These are phyloP conservation scores for Coffea eugenioides DNA, from an alignment of 257 asterid genomes.

Conservation along the genomic window DNA sequence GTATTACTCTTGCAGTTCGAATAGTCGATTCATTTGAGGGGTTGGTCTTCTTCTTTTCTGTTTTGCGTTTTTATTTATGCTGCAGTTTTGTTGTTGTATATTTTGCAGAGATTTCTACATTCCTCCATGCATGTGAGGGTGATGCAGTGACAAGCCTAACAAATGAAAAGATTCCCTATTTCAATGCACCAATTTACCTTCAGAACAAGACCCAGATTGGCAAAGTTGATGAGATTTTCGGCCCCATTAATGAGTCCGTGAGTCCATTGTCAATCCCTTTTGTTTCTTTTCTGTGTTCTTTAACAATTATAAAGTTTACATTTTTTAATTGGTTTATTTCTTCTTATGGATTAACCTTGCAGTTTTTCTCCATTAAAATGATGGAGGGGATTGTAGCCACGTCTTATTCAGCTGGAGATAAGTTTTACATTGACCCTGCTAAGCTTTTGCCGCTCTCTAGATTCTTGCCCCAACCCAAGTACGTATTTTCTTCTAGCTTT, in stretches of 20 bases:
- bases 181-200: constrained; percentile 93
- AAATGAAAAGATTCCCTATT: constrained; percentile 84
- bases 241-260: constrained; percentile 96
- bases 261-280: constrained; percentile 23
- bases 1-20: background rate
- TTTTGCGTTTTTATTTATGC: background rate
- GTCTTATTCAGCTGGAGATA: constrained; percentile 74
- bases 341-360: constrained; percentile 12
- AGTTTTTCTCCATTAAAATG: constrained; percentile 84
- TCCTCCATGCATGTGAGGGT: constrained; percentile 87
- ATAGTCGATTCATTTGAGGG: background rate
- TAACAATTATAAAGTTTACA: background rate
- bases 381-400: constrained; percentile 90
- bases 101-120: constrained; percentile 72
- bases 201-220: constrained; percentile 94
- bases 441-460: constrained; percentile 83
- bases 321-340: background rate
- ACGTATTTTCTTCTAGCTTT: constrained; percentile 22
- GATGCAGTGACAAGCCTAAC: constrained; percentile 91
- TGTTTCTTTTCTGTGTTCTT: background rate
- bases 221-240: constrained; percentile 95
- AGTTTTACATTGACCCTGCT: constrained; percentile 91
- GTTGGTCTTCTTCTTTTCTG: background rate
- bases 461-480: constrained; percentile 86
- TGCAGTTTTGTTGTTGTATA: background rate